Evolutionary conservation across 176 grass and related monocot species (phyloP), one percentile per base, ranked within the genome.

Genomic region (Lolium perenne): DNA sequence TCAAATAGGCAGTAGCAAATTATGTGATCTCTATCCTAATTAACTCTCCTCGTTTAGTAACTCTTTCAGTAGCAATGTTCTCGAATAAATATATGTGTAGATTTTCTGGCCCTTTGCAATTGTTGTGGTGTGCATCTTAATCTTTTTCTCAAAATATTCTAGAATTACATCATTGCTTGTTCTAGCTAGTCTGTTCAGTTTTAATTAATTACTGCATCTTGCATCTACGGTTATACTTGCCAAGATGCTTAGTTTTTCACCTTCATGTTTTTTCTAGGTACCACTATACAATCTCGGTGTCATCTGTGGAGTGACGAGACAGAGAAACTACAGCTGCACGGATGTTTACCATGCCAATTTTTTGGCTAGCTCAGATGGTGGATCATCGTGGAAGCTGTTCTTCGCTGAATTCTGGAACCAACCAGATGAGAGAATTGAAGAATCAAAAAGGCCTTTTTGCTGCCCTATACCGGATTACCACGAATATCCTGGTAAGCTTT

Each of bases 41-140:
- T 67, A 67, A 35, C 63, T 67, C 63, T 38, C 63, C 14, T 32
- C 63, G 26, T 67, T 67, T 6, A 38, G 63, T 67, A 67, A 67
- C 32, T 70, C 43, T 17, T 40, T 2, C 38, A 70, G 20, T 70
- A 70, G n/a, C n/a, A n/a, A n/a, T n/a, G n/a, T n/a, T n/a, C n/a
- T n/a, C n/a, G n/a, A n/a, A n/a, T n/a, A n/a, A 43, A 70, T 70
- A 18, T 70, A n/a, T 66, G 63, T 35, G 63, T 8, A 59, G 18
- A 59, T 59, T 59, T 59, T 59, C 56, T 1, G 18, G 2, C 56
- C 56, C 5, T 59, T 59, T 59, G 56, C 54, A 57, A 57, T 59
- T n/a, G 56, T 59, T 59, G 2, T n/a, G 18, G 17, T n/a, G 18
- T 59, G 56, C 18, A 59, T 8, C 56, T 59, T 59, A 53, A 53